Base-by-base conservation (phyloP, 2,329 filamentous ascomycete genomes). In the Colletotrichum cereale region DNA sequence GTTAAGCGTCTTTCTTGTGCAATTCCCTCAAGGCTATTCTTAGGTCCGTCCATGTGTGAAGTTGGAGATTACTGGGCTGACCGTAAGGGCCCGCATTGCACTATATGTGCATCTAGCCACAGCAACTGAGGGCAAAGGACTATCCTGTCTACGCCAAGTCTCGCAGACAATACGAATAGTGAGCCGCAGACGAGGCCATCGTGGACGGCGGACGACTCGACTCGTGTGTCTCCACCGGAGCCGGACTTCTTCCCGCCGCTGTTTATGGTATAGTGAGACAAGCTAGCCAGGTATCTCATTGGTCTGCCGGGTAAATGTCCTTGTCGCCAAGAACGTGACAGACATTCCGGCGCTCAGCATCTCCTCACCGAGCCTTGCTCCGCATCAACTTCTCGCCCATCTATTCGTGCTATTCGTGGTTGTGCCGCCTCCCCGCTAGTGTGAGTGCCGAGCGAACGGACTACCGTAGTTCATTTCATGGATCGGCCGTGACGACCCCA, bases 191-290 rank as follows among this genome's bases (percentile, higher is more conserved):
- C 6, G 10, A 50, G 16, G 44, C 26, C 18, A 40, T 34, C 18
- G 44, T 40, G 44, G 16, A n/a, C 44, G 18, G 38, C 29, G 21
- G n/a, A 16, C 60, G 58, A 38, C 31, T 60, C 60, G 58, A 38
- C 31, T 62, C 57, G 64, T 18, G 63, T 42, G 62, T 56, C 31
- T 67, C 64, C 64, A 67, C 64, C 63, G 62, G 56, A 21, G 47
- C 40, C 62, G 62, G 67, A 61, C 56, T 70, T 67, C 40, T 62
- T 34, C 36, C 48, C 67, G 67, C 29, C 34, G 26, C 36, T 60
- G n/a, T 38, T 26, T 38, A 44, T 50, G 38, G 12, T 14, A 38
- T 38, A 47, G 66, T 24, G 31, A 53, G 62, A 50, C n/a, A 38
- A 10, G 42, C 12, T 38, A 1, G 44, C 62, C 48, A 56, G 40